phyloP scores from a whole-genome alignment of 768 basidiomycete genomes.

The Mycena amicta region DNA sequence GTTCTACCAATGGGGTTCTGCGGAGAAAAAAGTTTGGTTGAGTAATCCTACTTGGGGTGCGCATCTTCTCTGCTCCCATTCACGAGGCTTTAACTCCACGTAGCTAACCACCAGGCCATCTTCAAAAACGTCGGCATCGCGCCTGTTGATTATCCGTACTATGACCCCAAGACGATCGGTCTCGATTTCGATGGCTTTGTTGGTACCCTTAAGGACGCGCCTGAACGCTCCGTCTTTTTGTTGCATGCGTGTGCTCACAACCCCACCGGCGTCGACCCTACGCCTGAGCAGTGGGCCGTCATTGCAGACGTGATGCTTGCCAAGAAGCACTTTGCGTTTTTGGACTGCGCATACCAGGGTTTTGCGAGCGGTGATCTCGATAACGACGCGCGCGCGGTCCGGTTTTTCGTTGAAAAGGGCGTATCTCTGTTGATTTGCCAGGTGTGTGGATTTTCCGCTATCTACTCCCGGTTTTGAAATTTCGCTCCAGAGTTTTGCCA shows the following conservation, averaged over 20 bases:
- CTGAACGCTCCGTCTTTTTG: slow-evolving; percentile 80
- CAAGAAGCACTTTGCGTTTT: slow-evolving; percentile 85
- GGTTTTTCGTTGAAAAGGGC: slow-evolving; percentile 76
- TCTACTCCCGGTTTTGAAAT: background rate
- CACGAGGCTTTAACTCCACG: background rate
- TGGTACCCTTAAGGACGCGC: slow-evolving; percentile 59
- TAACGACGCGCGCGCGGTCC: slow-evolving; percentile 88
- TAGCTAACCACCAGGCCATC: slow-evolving; percentile 89
- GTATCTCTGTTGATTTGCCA: slow-evolving; percentile 87
- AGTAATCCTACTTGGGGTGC: slow-evolving; percentile 96
- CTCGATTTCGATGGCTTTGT: slow-evolving; percentile 79
- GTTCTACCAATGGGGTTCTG: slow-evolving; percentile 73
- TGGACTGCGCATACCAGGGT: slow-evolving; percentile 97
- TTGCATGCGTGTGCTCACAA: slow-evolving; percentile 97
- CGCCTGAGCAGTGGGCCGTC: slow-evolving; percentile 79
- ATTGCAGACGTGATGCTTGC: slow-evolving; percentile 73
- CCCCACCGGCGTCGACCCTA: slow-evolving; percentile 95
- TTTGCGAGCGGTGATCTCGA: slow-evolving; percentile 94
- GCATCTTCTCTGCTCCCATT: slow-evolving; percentile 26
- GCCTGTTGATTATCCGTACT: slow-evolving; percentile 91
- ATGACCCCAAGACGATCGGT: slow-evolving; percentile 86
- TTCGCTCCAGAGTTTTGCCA: slow-evolving; percentile 82
- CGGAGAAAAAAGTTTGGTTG: slow-evolving; percentile 73
- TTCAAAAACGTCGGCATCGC: slow-evolving; percentile 89
- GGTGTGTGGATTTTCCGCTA: slow-evolving; percentile 53